Base-by-base conservation (phyloP, 176 grass and related monocot species). In the Oryza australiensis region DNA sequence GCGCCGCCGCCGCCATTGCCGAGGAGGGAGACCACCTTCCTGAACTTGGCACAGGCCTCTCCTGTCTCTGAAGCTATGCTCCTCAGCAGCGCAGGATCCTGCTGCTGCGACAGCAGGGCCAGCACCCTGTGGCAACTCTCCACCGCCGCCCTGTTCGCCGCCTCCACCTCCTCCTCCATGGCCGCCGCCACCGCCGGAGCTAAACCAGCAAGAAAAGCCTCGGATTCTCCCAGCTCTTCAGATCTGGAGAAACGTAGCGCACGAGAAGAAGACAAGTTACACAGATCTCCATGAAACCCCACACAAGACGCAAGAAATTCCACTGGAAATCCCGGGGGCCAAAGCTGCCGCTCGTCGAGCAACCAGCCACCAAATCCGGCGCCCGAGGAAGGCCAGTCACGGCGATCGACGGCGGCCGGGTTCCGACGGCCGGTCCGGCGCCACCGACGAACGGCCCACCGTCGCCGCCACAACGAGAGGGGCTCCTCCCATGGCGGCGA, bases 151-250 rank as follows among this genome's bases (percentile, higher is more conserved):
- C 68, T 88, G 68, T 92, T 99, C 11, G 93, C 96, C 80, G 30
- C 74, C 80, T 99, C 91, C 74, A 99, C 79, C 70, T 91, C 85
- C 70, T 91, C 85, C 76, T 99, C 83, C 96, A 99, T 99, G 40
- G 42, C 48, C 2, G 55, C 5, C 55, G 35, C 35, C 55, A 8
- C 8, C 35, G 35, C 55, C 49, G 18, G 55, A 60, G 22, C 22
- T 23, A 13, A 46, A 64, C 32, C 22, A 4, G 33, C 1, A 45
- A 64, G 32, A 24, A 45, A 63, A 69, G 26, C 9, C 74, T 88
- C 70, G 38, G n/a, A 45, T 82, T 34, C 67, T 73, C 1, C 37
- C 67, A 26, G 59, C 29, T 9, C 72, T 80, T 80, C 72, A 81
- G 38, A 84, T 84, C 90, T 93, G 83, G n/a, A 55, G 5, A 55